A percentile compares a stretch with the other conserved stretches of the same genome.
phyloP scores from a whole-genome alignment of 202 grass and related monocot genomes.

The Schoenoplectus triqueter region DNA sequence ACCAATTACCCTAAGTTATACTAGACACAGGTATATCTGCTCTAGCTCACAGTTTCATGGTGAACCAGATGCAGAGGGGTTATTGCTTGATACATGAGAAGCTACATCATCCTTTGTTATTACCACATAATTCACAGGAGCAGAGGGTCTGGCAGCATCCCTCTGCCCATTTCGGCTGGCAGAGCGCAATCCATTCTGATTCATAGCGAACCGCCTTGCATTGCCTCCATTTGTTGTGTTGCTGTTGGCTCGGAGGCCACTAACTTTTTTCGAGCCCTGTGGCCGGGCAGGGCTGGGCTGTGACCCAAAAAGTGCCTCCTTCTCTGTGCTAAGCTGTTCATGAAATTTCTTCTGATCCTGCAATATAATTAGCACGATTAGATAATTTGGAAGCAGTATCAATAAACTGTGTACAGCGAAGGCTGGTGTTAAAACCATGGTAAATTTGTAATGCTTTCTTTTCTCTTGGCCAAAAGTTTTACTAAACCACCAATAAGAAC shows the following conservation, averaged over 20 bases:
- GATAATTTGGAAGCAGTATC: constrained; percentile 1
- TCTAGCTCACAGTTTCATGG: constrained; percentile 34
- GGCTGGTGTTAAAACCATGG: not conserved
- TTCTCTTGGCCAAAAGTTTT: not conserved
- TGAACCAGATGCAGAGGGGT: constrained; percentile 32
- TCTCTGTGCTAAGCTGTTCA: constrained; percentile 67
- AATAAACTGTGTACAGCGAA: not conserved
- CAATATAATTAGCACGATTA: constrained; percentile 8
- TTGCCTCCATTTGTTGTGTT: constrained; percentile 45
- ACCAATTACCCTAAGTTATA: not conserved
- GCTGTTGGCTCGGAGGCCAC: constrained; percentile 44
- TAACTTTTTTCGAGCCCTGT: constrained; percentile 58
- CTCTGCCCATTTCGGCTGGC: constrained; percentile 65
- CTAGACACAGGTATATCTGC: constrained; percentile 1
- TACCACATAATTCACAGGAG: constrained; percentile 78
- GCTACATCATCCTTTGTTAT: constrained; percentile 71
- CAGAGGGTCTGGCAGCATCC: constrained; percentile 48
- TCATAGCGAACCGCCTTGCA: constrained; percentile 42
- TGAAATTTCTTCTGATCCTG: constrained; percentile 92
- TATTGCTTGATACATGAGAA: constrained; percentile 53
- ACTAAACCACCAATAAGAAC: not conserved
- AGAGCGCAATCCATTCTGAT: constrained; percentile 52
- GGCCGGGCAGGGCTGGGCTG: constrained; percentile 61
- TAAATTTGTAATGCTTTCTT: constrained; percentile 4
- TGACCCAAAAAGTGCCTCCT: constrained; percentile 69